A percentile compares a stretch with the other conserved stretches of the same genome.
These are phyloP conservation scores for Lepraria neglecta DNA, from an alignment of 495 filamentous ascomycete genomes.

Conservation along the genomic window DNA sequence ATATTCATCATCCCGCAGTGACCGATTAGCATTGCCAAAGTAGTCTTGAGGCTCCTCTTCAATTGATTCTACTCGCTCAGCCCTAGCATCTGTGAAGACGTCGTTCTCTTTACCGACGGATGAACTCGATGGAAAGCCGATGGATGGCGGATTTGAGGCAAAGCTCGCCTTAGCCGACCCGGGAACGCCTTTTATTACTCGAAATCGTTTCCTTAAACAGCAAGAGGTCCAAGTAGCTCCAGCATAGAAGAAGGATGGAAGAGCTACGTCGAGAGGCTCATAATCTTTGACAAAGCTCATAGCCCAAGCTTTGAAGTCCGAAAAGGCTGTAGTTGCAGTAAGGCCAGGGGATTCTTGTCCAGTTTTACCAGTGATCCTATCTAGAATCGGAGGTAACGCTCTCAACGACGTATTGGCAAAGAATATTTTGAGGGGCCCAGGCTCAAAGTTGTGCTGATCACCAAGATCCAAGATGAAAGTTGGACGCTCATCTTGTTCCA, in stretches of 20 bases:
- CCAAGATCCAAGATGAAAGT: slow-evolving; percentile 61
- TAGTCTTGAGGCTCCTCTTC: slow-evolving; percentile 41
- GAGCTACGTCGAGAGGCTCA: slow-evolving; percentile 40
- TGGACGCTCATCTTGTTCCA: slow-evolving; percentile 61
- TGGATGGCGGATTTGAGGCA: slow-evolving; percentile 21
- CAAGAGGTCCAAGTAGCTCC: slow-evolving; percentile 58
- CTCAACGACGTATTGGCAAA: slow-evolving; percentile 57
- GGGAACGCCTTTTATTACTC: slow-evolving; percentile 50
- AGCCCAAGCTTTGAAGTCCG: slow-evolving; percentile 58
- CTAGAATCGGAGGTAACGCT: slow-evolving; percentile 41
- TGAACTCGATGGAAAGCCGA: slow-evolving; percentile 14
- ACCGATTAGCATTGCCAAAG: slow-evolving; percentile 36
- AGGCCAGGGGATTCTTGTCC: slow-evolving; percentile 33
- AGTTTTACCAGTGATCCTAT: slow-evolving; percentile 42
- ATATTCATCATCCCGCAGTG: background rate
- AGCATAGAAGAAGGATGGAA: slow-evolving; percentile 47
- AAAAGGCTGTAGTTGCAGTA: slow-evolving; percentile 37
- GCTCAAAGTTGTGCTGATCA: slow-evolving; percentile 45
- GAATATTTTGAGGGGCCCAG: slow-evolving; percentile 48
- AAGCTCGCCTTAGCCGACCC: slow-evolving; percentile 16
- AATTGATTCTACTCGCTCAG: slow-evolving; percentile 8
- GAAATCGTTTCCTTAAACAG: slow-evolving; percentile 55
- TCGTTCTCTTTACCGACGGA: slow-evolving; percentile 16
- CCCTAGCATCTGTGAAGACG: slow-evolving; percentile 7
- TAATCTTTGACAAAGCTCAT: slow-evolving; percentile 44